These are phyloP conservation scores for Rostrohypoxylon terebratum DNA, from an alignment of 495 filamentous ascomycete species.

Conservation along the genomic window DNA sequence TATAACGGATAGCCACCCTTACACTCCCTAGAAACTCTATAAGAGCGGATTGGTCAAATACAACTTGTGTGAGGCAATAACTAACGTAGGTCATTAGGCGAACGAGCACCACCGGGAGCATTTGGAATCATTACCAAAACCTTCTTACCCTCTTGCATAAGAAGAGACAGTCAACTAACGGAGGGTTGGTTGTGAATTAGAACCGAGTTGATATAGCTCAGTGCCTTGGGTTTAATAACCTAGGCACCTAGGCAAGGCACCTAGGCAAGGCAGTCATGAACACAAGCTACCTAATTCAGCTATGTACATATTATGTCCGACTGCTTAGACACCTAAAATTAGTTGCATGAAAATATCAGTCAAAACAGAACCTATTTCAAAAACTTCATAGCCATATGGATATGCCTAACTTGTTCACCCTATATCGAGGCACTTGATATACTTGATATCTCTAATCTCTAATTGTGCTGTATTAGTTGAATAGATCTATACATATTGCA, in stretches of 20 bases:
- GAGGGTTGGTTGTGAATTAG: not conserved
- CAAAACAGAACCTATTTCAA: constrained; percentile 1
- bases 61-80: constrained; percentile 21
- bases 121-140: constrained; percentile 80
- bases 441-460: no score
- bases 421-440: not conserved
- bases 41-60: not conserved
- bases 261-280: no score
- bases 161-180: not conserved
- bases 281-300: constrained; percentile 23
- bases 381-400: not conserved
- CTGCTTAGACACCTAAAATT: constrained; percentile 39
- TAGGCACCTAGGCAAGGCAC: no score
- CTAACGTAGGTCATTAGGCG: constrained; percentile 66
- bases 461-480: constrained; percentile 1
- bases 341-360: constrained; percentile 8
- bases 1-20: not conserved
- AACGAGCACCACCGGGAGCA: constrained; percentile 85
- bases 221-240: not conserved
- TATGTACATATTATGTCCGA: constrained; percentile 46
- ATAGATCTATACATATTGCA: constrained; percentile 19
- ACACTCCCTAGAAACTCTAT: not conserved
- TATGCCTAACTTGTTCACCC: not conserved
- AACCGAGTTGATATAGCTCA: constrained; percentile 10
- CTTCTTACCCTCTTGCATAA: constrained; percentile 76